These are phyloP conservation scores for Mortierella sp. DNA, from an alignment of 371 early-diverging fungal species.

Conservation along the genomic window DNA sequence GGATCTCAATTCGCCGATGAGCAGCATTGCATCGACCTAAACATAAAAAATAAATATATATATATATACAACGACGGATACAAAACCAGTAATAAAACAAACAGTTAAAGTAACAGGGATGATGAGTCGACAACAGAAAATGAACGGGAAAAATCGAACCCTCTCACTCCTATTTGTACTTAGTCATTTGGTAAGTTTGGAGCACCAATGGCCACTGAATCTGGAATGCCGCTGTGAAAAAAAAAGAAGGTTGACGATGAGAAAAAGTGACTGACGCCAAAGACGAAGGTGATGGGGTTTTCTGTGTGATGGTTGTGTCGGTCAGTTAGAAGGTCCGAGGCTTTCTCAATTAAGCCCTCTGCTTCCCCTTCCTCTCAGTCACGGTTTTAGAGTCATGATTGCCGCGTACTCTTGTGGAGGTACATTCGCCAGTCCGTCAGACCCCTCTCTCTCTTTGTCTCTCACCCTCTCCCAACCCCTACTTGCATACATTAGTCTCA, in stretches of 20 bases:
- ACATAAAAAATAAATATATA: neutral
- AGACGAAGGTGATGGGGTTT: neutral
- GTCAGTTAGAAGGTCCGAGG: too few relatives aligned
- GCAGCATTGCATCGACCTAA: neutral
- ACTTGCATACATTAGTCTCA: too few relatives aligned
- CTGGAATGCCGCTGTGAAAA: conserved; percentile 9
- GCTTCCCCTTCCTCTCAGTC: too few relatives aligned
- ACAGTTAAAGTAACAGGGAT: conserved; percentile 1
- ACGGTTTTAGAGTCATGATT: neutral
- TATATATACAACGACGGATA: neutral
- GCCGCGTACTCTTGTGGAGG: conserved; percentile 3
- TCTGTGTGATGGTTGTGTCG: too few relatives aligned
- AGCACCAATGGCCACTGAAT: neutral
- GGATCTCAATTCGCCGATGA: conserved; percentile 9
- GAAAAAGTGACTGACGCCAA: neutral
- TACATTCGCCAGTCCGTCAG: too few relatives aligned
- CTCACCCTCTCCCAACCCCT: too few relatives aligned
- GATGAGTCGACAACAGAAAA: conserved; percentile 2
- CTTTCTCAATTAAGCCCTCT: too few relatives aligned
- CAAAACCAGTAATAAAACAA: neutral
- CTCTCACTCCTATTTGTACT: neutral
- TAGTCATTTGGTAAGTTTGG: neutral
- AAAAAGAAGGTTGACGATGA: neutral
- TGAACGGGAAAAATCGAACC: conserved; percentile 2
- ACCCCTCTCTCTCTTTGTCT: too few relatives aligned